Evolutionary conservation across 257 asterid species (phyloP), one percentile per base, ranked within the genome.

Genomic region (Fraxinus cuspidata): DNA sequence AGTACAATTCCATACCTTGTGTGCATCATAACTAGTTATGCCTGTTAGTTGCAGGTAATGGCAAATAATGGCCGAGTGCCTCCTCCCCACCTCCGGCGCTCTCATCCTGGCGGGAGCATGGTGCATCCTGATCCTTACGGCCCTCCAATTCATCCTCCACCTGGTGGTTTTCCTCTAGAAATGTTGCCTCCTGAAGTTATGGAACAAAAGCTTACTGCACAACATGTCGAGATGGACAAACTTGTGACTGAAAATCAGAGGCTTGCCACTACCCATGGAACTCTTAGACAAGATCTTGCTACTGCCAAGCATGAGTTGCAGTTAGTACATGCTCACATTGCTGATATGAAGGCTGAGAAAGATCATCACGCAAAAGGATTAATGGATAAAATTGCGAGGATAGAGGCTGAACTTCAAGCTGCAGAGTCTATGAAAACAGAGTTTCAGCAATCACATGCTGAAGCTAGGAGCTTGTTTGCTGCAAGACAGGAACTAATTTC

Each of bases 281-380:
- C 88, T 81, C 87, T 96, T 12, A 90, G 99, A 76, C 99, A 91
- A 87, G 98, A 96, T 79, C 92, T 96, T 75, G 97, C 97, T 78
- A 84, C 96, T 4, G 92, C 97, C 56, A 90, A 88, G 86, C 96
- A 92, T 64, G 98, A 96, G 72, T 86, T 96, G 85, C 97, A 90
- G 79, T 79, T 87, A 68, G 56, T 90, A 80, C 92, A 96, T 79
- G 83, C 84, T 74, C 93, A 90, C 75, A 90, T 92, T 76, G 92
- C 86, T 31, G 92, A 89, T 35, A 75, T 88, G 84, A 92, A 88
- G 82, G 60, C 92, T 58, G 96, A 96, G 68, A 89, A 83, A 77
- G 98, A 93, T 83, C 93, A 84, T 75, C 96, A 89, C 82, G 83
- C 79, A 49, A 93, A 89, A 73, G 90, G 87, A 56, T 79, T 93